phyloP scores from a whole-genome alignment of 768 basidiomycete genomes.

The Psilocybe sp. region DNA sequence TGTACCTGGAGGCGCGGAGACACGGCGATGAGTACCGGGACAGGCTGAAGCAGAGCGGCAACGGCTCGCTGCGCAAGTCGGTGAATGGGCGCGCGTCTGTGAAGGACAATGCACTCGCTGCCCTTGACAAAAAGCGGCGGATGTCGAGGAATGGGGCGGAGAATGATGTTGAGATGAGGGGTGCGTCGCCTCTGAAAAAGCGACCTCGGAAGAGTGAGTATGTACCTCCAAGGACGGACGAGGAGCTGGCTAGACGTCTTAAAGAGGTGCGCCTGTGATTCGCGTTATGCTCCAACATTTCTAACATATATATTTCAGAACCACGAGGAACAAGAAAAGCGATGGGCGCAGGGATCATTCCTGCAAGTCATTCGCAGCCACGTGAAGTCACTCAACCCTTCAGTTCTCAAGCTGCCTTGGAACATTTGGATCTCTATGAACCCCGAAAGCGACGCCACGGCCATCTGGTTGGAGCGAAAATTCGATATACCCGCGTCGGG shows the following conservation, averaged over 20 bases:
- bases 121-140: constrained; percentile 31
- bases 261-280: constrained; percentile 52
- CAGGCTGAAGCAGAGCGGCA: constrained; percentile 31
- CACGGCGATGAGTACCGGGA: constrained; percentile 61
- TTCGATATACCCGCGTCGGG: constrained; percentile 69
- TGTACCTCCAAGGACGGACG: constrained; percentile 55
- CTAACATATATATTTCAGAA: constrained; percentile 44
- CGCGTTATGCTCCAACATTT: constrained; percentile 9
- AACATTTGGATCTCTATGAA: constrained; percentile 75
- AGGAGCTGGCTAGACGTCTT: constrained; percentile 61
- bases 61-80: not conserved
- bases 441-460: constrained; percentile 68
- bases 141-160: constrained; percentile 20
- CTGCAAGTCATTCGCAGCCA: constrained; percentile 42
- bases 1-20: constrained; percentile 61
- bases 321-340: constrained; percentile 63
- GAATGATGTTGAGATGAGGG: constrained; percentile 9
- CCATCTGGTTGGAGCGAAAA: constrained; percentile 79
- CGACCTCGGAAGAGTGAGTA: constrained; percentile 43
- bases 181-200: constrained; percentile 30
- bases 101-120: not conserved
- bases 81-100: not conserved
- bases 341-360: constrained; percentile 78
- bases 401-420: constrained; percentile 44
- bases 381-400: constrained; percentile 30